Base-by-base conservation (phyloP, 805 yeast genomes). In the Saturnispora dispora region DNA sequence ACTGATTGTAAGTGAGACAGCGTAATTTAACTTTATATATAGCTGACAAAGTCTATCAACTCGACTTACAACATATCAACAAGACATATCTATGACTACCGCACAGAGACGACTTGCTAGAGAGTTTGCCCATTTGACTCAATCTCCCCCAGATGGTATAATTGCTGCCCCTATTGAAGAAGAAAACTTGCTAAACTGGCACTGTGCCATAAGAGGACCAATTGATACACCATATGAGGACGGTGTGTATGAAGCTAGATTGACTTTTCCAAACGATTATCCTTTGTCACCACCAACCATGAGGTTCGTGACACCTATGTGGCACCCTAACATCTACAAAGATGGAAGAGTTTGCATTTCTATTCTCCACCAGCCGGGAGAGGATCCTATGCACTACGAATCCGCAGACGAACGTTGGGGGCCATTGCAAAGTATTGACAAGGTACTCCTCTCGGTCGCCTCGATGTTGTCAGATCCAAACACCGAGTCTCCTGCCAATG, bases 381-480 rank as follows among this genome's bases (percentile, higher is more conserved):
- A 90, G 60, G 99, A 93, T 67, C 98, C 99, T 20, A 80, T 89
- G 65, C 89, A 85, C 76, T 93, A 93, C 69, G 99, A 93, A 67
- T 70, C 87, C 30, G 96, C 98, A 0, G 95, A 90, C 59, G 99
- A 93, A 69, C 74, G 99, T 57, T 93, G 99, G 99, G 86, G 95
- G 6, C 99, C 99, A 0, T 90, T 93, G 30, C 99, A 93, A 66
- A 86, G 95, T 63, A 90, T 93, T n/a, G 99, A 93, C 69, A 93
- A 93, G 76, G 93, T 93, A 54, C 72, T 93, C 55, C 70, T 93
- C 53, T 85, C 95, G 66, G 98, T 93, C 22, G 81, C 90, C 76
- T 86, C 96, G 61, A 90, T 93, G 97, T 74, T 93, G 54, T 96
- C 97, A 25, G 96, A 93, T 67, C 98, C 99, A 3, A 93, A 93